Percentiles rank a stretch among this genome's conserved stretches.
phyloP scores from a whole-genome alignment of 2,329 filamentous ascomycete genomes.

The Fusarium brevicatenulatum region DNA sequence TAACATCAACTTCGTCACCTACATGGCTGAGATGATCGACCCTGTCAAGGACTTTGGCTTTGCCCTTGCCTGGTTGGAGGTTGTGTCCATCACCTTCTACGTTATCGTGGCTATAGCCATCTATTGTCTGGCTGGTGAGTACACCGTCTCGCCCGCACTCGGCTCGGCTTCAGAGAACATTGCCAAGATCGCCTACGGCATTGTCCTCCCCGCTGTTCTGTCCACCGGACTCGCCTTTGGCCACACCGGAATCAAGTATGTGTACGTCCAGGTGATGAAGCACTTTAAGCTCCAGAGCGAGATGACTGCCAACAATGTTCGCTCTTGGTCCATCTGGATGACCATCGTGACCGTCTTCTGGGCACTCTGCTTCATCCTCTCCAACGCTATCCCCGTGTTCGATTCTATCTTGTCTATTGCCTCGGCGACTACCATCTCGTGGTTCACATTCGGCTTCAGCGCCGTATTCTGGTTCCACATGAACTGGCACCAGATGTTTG shows the following conservation, averaged over 20 bases:
- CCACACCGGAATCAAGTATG: conserved; percentile 50
- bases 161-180: conserved; percentile 38
- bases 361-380: conserved; percentile 49
- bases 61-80: conserved; percentile 39
- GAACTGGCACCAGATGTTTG: conserved; percentile 48
- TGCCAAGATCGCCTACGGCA: conserved; percentile 47
- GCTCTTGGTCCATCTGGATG: conserved; percentile 51
- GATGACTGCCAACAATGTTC: conserved; percentile 48
- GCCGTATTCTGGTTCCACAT: conserved; percentile 51
- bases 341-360: conserved; percentile 49
- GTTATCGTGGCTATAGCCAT: conserved; percentile 42
- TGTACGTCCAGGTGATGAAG: conserved; percentile 50
- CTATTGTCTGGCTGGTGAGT: conserved; percentile 44
- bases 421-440: conserved; percentile 50
- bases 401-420: conserved; percentile 52
- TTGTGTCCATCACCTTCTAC: conserved; percentile 43
- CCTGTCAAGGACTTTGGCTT: conserved; percentile 48
- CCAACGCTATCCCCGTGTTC: conserved; percentile 52
- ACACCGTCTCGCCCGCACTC: conserved; percentile 43
- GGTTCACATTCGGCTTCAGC: conserved; percentile 52
- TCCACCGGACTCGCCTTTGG: conserved; percentile 48
- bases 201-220: conserved; percentile 46
- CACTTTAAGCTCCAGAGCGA: conserved; percentile 46
- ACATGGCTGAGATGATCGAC: conserved; percentile 51
- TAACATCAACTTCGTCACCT: conserved; percentile 51